Evolutionary conservation across 805 yeast species (phyloP).

Genomic region (Candida oleophila): DNA sequence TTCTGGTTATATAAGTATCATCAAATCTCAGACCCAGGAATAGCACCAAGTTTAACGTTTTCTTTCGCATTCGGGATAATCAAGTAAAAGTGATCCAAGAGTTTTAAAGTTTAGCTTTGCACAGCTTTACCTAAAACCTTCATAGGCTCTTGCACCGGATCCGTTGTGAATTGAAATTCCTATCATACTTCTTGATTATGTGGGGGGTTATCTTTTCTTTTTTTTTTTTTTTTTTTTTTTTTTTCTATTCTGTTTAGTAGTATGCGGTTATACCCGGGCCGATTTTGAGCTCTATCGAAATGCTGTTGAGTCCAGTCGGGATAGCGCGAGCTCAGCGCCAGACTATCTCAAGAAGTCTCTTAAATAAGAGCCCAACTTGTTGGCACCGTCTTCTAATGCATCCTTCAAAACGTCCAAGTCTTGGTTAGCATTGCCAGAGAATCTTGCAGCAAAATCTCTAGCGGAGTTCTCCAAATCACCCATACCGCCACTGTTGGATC

Average conservation of each 20-base stretch:
- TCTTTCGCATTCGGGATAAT: too few species aligned
- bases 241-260: not conserved
- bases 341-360: conserved; percentile 76
- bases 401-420: conserved; percentile 87
- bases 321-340: too few species aligned
- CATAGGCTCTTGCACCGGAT: not conserved
- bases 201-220: too few species aligned
- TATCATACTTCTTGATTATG: too few species aligned
- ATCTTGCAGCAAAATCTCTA: conserved; percentile 63
- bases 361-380: conserved; percentile 77
- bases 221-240: too few species aligned
- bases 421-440: conserved; percentile 77
- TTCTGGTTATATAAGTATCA: not conserved
- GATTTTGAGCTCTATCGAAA: too few species aligned
- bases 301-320: too few species aligned
- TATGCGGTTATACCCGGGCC: too few species aligned
- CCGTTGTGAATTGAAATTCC: not conserved
- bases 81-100: not conserved
- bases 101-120: too few species aligned
- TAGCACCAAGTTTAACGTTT: too few species aligned
- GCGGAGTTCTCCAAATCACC: conserved; percentile 57
- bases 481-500: conserved; percentile 21
- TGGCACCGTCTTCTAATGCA: conserved; percentile 92
- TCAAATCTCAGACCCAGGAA: too few species aligned
- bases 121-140: too few species aligned